Conservation (phyloP, 2,329 filamentous ascomycete species). For the Cytospora piceae region DNA sequence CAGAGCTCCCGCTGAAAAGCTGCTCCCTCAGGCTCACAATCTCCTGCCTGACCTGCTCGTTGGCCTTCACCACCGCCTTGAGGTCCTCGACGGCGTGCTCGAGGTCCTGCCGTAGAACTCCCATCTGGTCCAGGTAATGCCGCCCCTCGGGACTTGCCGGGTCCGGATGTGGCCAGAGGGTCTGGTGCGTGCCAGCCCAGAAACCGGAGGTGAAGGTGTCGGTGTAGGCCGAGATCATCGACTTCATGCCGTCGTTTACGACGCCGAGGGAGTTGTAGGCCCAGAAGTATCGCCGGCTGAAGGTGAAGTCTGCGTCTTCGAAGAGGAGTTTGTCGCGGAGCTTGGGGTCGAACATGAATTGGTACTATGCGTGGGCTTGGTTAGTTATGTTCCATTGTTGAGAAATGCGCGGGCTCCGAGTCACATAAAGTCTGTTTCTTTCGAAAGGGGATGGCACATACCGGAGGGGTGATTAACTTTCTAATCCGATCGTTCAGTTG, state of each 20-base stretch:
- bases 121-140: conserved; percentile 54
- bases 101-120: conserved; percentile 50
- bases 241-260: conserved; percentile 62
- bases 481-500: conserved; percentile 61
- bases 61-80: conserved; percentile 51
- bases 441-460: conserved; percentile 34
- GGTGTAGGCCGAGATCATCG: conserved; percentile 59
- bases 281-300: conserved; percentile 66
- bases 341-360: conserved; percentile 62
- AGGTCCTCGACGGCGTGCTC: conserved; percentile 56
- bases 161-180: conserved; percentile 58
- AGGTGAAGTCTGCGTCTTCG: conserved; percentile 64
- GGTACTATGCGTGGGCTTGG: conserved; percentile 38
- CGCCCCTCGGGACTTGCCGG: conserved; percentile 48
- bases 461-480: conserved; percentile 61
- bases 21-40: conserved; percentile 63
- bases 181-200: conserved; percentile 59
- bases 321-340: conserved; percentile 63
- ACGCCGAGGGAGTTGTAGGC: conserved; percentile 64
- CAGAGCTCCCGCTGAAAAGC: conserved; percentile 65
- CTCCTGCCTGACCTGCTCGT: conserved; percentile 57
- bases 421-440: not conserved
- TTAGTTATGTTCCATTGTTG: too few species aligned
- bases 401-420: not conserved
- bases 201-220: conserved; percentile 62